Conservation (phyloP, 805 yeast species). For the Yarrowia osloensis region DNA sequence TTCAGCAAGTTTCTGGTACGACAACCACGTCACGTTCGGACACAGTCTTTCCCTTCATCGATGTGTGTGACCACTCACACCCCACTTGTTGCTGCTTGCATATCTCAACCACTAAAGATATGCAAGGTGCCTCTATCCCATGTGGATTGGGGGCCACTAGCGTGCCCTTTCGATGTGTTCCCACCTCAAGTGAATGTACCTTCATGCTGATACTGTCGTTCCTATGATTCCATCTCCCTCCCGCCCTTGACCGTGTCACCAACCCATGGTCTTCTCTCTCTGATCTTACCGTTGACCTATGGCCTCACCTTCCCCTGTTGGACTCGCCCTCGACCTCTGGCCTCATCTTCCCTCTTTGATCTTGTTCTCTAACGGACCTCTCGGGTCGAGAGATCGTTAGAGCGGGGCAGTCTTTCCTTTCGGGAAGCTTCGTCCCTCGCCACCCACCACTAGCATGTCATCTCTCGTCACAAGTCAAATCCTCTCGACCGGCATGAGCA, state of each 20-base stretch:
- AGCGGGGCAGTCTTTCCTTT: neutral
- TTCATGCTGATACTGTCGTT: neutral
- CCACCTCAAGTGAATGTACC: neutral
- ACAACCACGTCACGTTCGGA: neutral
- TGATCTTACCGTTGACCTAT: too few species aligned
- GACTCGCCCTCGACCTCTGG: neutral
- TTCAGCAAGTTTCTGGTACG: neutral
- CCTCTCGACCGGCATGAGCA: neutral
- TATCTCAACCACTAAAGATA: neutral
- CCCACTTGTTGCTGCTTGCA: neutral
- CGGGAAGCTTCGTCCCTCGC: neutral
- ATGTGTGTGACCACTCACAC: neutral
- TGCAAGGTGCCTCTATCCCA: neutral
- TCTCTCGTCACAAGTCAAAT: neutral
- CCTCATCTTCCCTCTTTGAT: neutral
- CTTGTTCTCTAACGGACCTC: neutral
- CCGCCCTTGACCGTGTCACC: too few species aligned
- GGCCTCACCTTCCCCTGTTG: too few species aligned
- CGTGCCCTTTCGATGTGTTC: neutral
- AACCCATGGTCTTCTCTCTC: too few species aligned
- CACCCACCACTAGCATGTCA: neutral
- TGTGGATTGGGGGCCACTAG: neutral
- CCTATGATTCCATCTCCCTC: neutral
- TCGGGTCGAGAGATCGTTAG: neutral
- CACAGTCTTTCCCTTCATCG: neutral